Evolutionary conservation across 164 flowering plant species (phyloP).

Genomic region (Magnolia sinica): DNA sequence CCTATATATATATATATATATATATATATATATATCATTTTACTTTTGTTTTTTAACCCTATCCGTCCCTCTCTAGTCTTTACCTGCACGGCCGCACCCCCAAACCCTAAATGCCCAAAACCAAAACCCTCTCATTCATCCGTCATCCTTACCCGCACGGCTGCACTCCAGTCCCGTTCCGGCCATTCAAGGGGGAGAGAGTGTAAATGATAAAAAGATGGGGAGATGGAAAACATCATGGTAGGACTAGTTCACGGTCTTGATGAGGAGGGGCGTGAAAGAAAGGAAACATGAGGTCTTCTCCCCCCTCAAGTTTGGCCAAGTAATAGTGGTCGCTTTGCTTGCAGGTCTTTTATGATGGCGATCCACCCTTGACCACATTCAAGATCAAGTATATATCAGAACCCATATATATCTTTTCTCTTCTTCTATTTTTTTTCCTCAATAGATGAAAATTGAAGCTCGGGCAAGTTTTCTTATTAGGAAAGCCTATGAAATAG

Average conservation of each 20-base stretch:
- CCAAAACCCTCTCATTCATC: no score
- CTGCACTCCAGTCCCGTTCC: no score
- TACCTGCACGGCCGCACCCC: no score
- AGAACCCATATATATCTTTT: background rate
- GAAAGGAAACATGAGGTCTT: constrained; percentile 20
- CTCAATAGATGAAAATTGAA: no score
- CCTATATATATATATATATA: no score
- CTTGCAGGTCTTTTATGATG: constrained; percentile 18
- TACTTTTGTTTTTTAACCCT: no score
- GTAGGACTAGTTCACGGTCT: constrained; percentile 15
- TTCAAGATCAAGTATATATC: constrained; percentile 30
- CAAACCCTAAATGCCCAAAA: no score
- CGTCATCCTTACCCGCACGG: no score
- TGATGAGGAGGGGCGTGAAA: constrained; percentile 15
- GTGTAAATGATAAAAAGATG: background rate
- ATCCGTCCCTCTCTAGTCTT: no score
- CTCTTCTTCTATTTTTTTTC: no score
- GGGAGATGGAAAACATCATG: constrained; percentile 42
- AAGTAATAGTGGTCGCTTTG: constrained; percentile 14
- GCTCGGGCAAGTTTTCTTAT: no score
- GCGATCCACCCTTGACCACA: constrained; percentile 3
- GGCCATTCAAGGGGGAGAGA: constrained; percentile 1
- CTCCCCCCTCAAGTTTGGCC: constrained; percentile 11
- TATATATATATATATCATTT: no score
- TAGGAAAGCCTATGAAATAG: background rate